Conservation (phyloP, 2,329 filamentous ascomycete species). For the Daldinia sp. region DNA sequence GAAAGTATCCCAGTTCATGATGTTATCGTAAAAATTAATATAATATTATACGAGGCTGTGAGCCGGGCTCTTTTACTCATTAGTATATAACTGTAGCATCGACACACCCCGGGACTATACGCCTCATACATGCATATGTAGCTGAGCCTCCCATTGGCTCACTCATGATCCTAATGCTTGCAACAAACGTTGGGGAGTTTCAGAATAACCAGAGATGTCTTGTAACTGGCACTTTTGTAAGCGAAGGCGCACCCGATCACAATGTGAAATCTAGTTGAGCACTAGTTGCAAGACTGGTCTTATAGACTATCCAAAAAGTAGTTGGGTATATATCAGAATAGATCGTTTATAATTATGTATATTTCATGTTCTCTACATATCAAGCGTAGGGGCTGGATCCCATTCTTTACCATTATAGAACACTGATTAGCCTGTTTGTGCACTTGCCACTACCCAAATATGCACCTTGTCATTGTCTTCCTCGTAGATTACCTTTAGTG, state of each 20-base stretch:
- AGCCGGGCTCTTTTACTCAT: not conserved
- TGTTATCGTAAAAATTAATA: not conserved
- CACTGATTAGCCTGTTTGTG: conserved; percentile 27
- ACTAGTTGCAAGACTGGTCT: not conserved
- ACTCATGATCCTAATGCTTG: not conserved
- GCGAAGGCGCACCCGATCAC: not conserved
- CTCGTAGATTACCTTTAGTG: conserved; percentile 16
- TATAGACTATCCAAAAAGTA: not conserved
- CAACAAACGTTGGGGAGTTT: not conserved
- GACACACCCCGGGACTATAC: not conserved
- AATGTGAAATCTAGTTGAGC: not conserved
- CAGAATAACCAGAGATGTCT: not conserved
- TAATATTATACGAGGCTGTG: not conserved
- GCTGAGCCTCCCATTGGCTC: not conserved
- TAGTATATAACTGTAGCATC: not conserved
- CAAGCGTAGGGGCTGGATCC: conserved; percentile 7
- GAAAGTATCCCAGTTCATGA: no score
- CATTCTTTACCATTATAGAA: conserved; percentile 29
- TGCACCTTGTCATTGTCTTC: conserved; percentile 13
- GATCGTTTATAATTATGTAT: conserved; percentile 17
- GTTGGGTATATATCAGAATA: not conserved
- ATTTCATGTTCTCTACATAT: conserved; percentile 20
- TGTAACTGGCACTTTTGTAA: not conserved
- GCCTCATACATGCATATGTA: conserved; percentile 6
- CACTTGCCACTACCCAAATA: conserved; percentile 9